Base-by-base conservation (phyloP, 768 basidiomycete species). In the Tulasnella sp. region DNA sequence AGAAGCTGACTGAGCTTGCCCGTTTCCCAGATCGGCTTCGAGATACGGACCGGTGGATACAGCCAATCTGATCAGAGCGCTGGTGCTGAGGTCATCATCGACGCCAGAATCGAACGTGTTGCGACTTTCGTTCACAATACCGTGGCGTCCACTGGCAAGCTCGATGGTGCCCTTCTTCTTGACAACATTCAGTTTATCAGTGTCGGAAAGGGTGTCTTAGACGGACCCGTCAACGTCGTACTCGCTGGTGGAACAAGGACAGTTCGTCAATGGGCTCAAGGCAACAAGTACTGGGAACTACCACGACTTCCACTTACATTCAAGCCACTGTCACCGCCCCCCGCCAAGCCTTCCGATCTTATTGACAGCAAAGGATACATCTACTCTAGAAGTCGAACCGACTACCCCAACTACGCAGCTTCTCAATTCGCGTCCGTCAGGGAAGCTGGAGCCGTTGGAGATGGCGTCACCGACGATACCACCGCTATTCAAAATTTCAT, bases 381-480 rank as follows among this genome's bases (percentile, higher is more conserved):
- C 75, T 80, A 72, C 46, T 41, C 37, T 28, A 46, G 80, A 6
- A 44, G 42, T 28, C 80, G 46, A 46, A 77, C 54, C 20, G 54
- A 34, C 83, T 94, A 94, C 82, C 90, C 86, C 41, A 86, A 85
- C 78, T 92, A 92, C 83, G 89, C 90, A 11, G 87, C 90, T 50
- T 88, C 86, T 83, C 91, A 94, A 82, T 91, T 95, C 83, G 89
- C 94, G 77, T 93, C 92, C 83, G 93, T 92, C 58, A 91, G 89
- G 82, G 89, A 89, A 80, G 83, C 91, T 77, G 94, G 93, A 31
- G 94, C 93, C 7, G 88, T 86, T 80, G 94, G 94, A 69, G 93
- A 95, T 83, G 94, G 94, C 24, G 83, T 84, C 37, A 92, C 93
- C 7, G 94, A 96, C 84, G 94, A 96, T 84, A 94, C 94, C 0